A percentile compares a stretch with the other conserved stretches of the same genome.
phyloP scores from a whole-genome alignment of 345 rosid genomes.

The Eucalyptus cloeziana region DNA sequence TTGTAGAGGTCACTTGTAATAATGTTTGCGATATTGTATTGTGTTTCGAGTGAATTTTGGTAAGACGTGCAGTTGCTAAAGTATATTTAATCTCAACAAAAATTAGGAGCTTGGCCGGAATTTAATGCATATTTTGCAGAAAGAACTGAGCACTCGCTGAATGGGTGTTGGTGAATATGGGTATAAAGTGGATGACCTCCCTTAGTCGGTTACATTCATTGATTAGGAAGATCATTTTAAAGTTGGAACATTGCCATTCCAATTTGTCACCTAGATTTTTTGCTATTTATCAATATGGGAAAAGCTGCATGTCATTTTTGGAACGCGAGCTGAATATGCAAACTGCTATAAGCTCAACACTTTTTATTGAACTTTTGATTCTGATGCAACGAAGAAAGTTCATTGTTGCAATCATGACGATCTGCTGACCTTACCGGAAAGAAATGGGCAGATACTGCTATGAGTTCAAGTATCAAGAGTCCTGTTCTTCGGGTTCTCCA shows the following conservation, averaged over 20 bases:
- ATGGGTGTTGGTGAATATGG: not conserved
- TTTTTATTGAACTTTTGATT: not conserved
- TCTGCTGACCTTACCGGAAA: not conserved
- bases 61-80: not conserved
- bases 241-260: not conserved
- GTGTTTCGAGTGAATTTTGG: not conserved
- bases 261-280: not conserved
- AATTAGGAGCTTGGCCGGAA: not conserved
- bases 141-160: not conserved
- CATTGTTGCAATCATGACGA: not conserved
- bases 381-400: not conserved
- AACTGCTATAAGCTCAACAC: not conserved
- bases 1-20: not conserved
- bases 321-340: not conserved
- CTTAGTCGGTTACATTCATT: not conserved
- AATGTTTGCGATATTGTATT: not conserved
- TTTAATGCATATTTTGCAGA: not conserved
- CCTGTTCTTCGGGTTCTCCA: not conserved
- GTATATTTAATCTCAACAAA: not conserved
- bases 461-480: not conserved
- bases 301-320: not conserved
- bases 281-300: not conserved
- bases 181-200: not conserved
- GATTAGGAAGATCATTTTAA: not conserved
- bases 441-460: not conserved